Evolutionary conservation across 176 grass and related monocot genomes (phyloP), one percentile per base, ranked within the genome.

Genomic region (Cocos nucifera): DNA sequence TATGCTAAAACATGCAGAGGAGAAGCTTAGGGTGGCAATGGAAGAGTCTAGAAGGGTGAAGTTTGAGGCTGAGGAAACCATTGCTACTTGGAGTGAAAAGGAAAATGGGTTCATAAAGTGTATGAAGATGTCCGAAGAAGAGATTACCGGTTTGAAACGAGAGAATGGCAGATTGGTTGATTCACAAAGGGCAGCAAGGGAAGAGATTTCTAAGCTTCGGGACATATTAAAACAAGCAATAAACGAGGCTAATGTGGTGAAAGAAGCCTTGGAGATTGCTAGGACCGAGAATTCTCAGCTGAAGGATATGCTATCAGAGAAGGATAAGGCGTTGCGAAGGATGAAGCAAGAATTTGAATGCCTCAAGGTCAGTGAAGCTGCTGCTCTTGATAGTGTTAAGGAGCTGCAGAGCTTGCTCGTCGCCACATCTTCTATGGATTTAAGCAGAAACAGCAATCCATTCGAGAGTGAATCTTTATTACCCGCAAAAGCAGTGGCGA

Each of bases 141-240:
- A 98, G 57, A 80, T 85, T 54, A 89, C 72, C 67, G 64, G 27
- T 2, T 69, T 52, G 2, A 83, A 89, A 3, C 69, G 67, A 83
- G 84, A 98, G 51, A 92, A 83, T 58, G 77, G 78, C 51, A 98
- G 86, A 65, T 61, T 98, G 15, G 62, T 85, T 0, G 81, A 98
- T 55, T 92, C 87, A 52, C 93, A 92, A 72, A 78, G 84, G 65
- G 79, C 85, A 5, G 80, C 85, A 55, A 83, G 93, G 66, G 93
- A 92, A 78, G 93, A 98, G 76, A 98, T 92, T 75, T 75, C 84
- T 0, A 81, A 83, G 3, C 56, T 98, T 2, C 73, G 87, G 21
- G 93, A 88, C 56, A 92, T 98, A 51, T 75, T 98, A 15, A 98
- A 98, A 76, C 93, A 98, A 69, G 93, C 93, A 4, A 82, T 98